Conservation (phyloP, 768 basidiomycete species). For the Psilocybe cubensis region DNA sequence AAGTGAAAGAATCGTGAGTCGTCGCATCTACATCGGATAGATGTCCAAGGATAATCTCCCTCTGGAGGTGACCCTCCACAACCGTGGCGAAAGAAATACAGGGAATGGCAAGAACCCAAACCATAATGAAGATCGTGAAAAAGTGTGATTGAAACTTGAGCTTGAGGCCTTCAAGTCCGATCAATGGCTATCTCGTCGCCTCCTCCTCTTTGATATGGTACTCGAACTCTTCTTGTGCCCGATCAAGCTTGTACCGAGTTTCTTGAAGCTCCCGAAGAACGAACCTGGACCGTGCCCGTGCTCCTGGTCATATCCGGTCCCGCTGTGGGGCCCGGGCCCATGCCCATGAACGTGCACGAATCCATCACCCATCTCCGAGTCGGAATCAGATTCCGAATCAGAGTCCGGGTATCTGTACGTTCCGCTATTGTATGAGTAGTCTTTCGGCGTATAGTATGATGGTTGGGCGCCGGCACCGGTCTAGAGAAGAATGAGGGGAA, state of each 20-base stretch:
- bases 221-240: not conserved
- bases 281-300: not conserved
- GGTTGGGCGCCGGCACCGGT: not conserved
- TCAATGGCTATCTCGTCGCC: not conserved
- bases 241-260: not conserved
- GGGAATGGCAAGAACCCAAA: too few species aligned
- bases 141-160: too few species aligned
- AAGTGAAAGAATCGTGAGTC: too few species aligned
- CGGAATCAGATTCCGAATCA: not conserved
- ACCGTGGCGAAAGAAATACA: too few species aligned
- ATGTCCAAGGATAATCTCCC: too few species aligned
- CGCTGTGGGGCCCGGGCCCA: too few species aligned
- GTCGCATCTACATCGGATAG: too few species aligned
- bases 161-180: too few species aligned
- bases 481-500: not conserved
- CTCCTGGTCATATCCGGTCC: too few species aligned
- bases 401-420: not conserved
- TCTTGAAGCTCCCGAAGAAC: slow-evolving; percentile 1
- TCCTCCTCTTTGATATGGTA: not conserved
- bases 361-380: not conserved
- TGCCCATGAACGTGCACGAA: too few species aligned
- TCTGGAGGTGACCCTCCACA: too few species aligned
- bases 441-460: not conserved
- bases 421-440: not conserved
- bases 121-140: too few species aligned